Base-by-base conservation (phyloP, 176 grass and related monocot genomes). In the Luzula sylvatica region DNA sequence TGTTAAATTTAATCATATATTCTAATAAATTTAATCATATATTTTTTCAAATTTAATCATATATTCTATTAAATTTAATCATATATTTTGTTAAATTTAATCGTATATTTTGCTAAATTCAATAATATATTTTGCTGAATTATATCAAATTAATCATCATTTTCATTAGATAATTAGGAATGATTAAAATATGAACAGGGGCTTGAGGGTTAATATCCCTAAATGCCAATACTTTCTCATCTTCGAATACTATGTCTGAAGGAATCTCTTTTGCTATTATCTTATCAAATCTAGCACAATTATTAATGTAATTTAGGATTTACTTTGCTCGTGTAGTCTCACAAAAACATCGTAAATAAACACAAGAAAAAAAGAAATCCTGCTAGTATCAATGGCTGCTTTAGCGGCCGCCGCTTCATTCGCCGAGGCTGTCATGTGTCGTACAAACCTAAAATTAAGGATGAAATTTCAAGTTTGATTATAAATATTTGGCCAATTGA, bases 221-320 rank as follows among this genome's bases (percentile, higher is more conserved):
- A 69, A 95, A 95, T 23, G 89, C 89, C 23, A 95, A 38, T 0
- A 95, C 89, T 53, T 95, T 95, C 3, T 95, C 89, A 64, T 95
- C 89, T 52, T 95, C 89, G 21, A 73, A 95, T 23, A 95, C 62
- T 41, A 95, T 59, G 30, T 50, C 72, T 29, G 80, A 81, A 57
- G 83, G 77, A 56, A 88, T 95, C 65, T 88, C 83, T 70, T 78
- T 95, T 41, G 89, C 61, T 51, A 95, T 95, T 25, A 95, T 95
- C 77, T 95, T 88, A 77, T 95, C 89, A 65, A 85, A 95, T 82
- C 77, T 95, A 57, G 43, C 18, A 58, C 48, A 9, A 62, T 51
- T 11, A 14, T n/a, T 20, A 11, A 56, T 47, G 25, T 24, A 25
- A 25, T 15, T 24, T n/a, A 23, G 41, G n/a, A n/a, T n/a, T n/a